Percentiles rank a stretch among this genome's conserved stretches.
phyloP scores from a whole-genome alignment of 2,329 filamentous ascomycete genomes.

The Colletotrichum sp. region DNA sequence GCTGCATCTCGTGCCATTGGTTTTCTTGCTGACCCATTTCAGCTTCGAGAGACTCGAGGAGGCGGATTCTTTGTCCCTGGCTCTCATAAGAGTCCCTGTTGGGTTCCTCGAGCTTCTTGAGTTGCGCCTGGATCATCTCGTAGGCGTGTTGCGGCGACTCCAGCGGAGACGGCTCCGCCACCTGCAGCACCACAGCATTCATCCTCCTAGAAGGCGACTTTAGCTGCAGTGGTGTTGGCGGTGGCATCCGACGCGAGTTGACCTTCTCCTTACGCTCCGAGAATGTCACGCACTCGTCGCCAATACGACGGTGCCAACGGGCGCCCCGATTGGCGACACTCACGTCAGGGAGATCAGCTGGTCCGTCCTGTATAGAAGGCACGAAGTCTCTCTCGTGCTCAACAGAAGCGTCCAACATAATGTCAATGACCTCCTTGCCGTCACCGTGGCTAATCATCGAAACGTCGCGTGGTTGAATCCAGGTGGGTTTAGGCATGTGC shows the following conservation, averaged over 20 bases:
- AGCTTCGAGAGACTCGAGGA: constrained; percentile 64
- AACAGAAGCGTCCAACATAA: constrained; percentile 46
- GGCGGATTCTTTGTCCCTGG: constrained; percentile 47
- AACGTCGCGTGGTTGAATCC: constrained; percentile 36
- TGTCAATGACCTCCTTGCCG: constrained; percentile 42
- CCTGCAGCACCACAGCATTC: constrained; percentile 48
- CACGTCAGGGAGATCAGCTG: constrained; percentile 27
- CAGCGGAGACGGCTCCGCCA: constrained; percentile 55
- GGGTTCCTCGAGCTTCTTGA: constrained; percentile 52
- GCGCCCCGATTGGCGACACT: neutral
- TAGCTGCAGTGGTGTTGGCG: constrained; percentile 61
- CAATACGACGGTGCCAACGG: constrained; percentile 62
- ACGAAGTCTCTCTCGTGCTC: constrained; percentile 25
- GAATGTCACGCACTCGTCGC: constrained; percentile 64
- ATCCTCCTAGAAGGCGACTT: constrained; percentile 40
- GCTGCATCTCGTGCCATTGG: constrained; percentile 64
- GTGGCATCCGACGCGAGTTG: constrained; percentile 57
- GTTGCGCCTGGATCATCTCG: constrained; percentile 55
- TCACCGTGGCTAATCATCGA: constrained; percentile 26
- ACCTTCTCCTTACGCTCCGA: constrained; percentile 54
- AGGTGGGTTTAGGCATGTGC: constrained; percentile 44
- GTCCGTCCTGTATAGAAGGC: constrained; percentile 27
- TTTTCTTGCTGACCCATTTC: constrained; percentile 67
- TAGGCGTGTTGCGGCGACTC: constrained; percentile 57
- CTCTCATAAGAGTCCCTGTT: constrained; percentile 39